Evolutionary conservation across 305 asterid genomes (phyloP).

Genomic region (Fraxinus ornus): DNA sequence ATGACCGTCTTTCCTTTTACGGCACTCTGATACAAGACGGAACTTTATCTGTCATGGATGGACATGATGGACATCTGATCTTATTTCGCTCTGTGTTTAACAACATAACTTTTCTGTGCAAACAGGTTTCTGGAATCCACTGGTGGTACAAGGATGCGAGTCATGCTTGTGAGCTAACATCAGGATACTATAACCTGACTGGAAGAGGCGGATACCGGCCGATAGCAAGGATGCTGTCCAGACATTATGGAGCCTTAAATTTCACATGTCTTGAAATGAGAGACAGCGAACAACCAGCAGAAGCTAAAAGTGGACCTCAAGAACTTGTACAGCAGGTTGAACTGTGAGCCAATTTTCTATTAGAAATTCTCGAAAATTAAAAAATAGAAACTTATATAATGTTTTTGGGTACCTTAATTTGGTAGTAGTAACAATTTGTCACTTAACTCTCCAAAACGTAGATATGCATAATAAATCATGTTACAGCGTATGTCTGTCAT

Average conservation of each 20-base stretch:
- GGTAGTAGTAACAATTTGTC: background rate
- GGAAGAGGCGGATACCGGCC: slow-evolving; percentile 78
- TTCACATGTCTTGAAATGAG: slow-evolving; percentile 84
- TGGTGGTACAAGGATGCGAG: slow-evolving; percentile 74
- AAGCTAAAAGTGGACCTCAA: slow-evolving; percentile 63
- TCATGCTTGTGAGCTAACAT: slow-evolving; percentile 83
- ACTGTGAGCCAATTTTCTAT: background rate
- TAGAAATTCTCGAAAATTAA: background rate
- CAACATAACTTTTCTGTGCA: background rate
- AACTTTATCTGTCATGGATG: background rate
- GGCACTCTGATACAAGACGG: too few species aligned
- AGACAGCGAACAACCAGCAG: slow-evolving; percentile 52
- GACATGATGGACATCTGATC: background rate
- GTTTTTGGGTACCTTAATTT: background rate
- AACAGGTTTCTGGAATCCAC: slow-evolving; percentile 73
- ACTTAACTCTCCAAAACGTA: background rate
- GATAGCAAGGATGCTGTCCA: slow-evolving; percentile 55
- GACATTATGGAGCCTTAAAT: slow-evolving; percentile 56
- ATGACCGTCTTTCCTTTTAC: too few species aligned
- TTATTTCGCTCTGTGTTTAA: background rate
- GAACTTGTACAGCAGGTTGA: slow-evolving; percentile 70
- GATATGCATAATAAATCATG: background rate
- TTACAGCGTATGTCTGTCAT: background rate
- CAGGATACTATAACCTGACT: too few species aligned
- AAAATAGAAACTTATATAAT: background rate